Conservation (phyloP, 1,284 basidiomycete species). For the Ustilago hordei region DNA sequence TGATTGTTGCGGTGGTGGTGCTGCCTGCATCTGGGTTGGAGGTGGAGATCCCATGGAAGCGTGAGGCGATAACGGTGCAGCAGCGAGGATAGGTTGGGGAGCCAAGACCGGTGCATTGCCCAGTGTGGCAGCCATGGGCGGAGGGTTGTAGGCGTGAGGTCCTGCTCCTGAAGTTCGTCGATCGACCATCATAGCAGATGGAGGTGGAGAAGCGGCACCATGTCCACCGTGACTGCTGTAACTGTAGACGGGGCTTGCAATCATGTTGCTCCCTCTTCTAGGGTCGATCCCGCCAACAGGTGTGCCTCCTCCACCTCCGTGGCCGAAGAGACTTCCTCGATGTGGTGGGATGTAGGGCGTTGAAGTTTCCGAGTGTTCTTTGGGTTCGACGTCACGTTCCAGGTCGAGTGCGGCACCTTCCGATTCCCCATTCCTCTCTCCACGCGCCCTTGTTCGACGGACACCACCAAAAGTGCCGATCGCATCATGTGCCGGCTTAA, state of each 20-base stretch:
- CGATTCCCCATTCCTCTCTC: conserved; percentile 1
- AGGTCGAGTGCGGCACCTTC: conserved; percentile 27
- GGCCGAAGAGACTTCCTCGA: conserved; percentile 2
- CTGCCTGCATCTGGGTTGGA: not conserved
- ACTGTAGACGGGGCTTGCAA: conserved; percentile 20
- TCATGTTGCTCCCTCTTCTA: conserved; percentile 3
- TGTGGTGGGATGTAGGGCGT: conserved; percentile 7
- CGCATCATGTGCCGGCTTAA: conserved; percentile 54
- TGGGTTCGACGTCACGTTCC: conserved; percentile 21
- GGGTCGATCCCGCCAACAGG: not conserved
- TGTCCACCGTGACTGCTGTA: not conserved
- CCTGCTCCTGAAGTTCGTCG: conserved; percentile 2
- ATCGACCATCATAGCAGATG: conserved; percentile 1
- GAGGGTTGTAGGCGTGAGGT: not conserved
- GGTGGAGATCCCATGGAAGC: conserved; percentile 1
- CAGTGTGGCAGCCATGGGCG: conserved; percentile 16
- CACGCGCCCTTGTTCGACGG: conserved; percentile 8
- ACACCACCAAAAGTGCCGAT: conserved; percentile 55
- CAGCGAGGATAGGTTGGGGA: conserved; percentile 17
- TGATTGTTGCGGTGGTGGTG: not conserved
- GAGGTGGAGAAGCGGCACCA: not conserved
- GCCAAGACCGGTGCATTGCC: conserved; percentile 15
- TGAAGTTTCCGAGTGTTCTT: conserved; percentile 13
- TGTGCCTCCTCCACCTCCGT: not conserved
- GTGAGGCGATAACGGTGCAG: conserved; percentile 4